These are phyloP conservation scores for Pseudogymnoascus sp. DNA, from an alignment of 2,329 filamentous ascomycete species.

Conservation along the genomic window DNA sequence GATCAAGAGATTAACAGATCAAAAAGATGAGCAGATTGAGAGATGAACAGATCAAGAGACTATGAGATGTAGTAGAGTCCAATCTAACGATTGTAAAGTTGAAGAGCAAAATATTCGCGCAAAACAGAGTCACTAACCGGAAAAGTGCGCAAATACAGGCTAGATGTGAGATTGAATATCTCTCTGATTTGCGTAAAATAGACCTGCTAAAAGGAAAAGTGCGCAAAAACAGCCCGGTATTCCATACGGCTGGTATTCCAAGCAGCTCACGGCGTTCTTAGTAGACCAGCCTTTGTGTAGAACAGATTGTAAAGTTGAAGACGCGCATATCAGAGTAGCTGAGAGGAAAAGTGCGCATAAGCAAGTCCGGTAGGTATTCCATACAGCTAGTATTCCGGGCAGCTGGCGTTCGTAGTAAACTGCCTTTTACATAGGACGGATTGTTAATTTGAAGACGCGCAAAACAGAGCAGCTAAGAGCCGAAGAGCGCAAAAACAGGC, in stretches of 20 bases:
- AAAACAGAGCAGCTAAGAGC: no score
- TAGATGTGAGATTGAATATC: neutral
- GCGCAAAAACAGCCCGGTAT: neutral
- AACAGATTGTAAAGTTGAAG: neutral
- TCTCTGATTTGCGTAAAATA: neutral
- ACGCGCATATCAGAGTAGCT: neutral
- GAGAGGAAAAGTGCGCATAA: neutral
- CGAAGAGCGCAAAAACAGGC: no score
- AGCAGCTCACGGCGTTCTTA: neutral
- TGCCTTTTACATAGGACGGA: no score
- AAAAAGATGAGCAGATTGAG: no score
- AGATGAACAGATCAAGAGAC: no score
- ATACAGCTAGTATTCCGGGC: no score
- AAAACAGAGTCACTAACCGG: neutral
- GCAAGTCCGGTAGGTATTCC: neutral
- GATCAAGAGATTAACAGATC: no score
- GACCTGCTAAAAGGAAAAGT: neutral
- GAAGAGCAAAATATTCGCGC: neutral
- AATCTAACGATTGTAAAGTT: no score
- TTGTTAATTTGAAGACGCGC: no score
- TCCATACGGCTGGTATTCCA: neutral
- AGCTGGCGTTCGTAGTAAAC: no score
- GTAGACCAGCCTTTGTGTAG: neutral
- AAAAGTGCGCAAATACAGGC: neutral
- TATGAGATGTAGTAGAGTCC: no score